Percentiles rank a stretch among this genome's conserved stretches.
Conservation (phyloP, 345 rosid species). For the Salix brachista region DNA sequence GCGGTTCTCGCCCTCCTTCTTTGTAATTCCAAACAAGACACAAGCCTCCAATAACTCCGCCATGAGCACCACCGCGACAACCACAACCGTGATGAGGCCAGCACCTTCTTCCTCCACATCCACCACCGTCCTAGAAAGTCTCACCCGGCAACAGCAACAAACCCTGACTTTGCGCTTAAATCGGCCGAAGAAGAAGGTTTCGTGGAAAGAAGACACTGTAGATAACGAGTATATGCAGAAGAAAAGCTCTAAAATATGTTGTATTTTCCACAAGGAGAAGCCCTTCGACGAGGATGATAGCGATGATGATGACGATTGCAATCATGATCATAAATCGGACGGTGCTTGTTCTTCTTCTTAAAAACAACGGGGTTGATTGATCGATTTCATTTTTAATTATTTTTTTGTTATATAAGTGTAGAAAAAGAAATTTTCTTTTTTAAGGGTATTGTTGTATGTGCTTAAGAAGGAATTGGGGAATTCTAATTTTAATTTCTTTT, state of each 20-base stretch:
- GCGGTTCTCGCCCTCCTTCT: neutral
- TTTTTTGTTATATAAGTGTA: neutral
- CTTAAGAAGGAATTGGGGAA: neutral
- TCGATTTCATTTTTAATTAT: neutral
- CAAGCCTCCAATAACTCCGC: neutral
- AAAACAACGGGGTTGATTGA: neutral
- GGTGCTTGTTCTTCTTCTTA: slow-evolving; percentile 15
- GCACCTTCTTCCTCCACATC: slow-evolving; percentile 33
- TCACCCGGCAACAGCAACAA: slow-evolving; percentile 35
- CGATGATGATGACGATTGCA: slow-evolving; percentile 54
- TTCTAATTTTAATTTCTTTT: neutral
- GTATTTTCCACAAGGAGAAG: slow-evolving; percentile 92
- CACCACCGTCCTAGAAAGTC: slow-evolving; percentile 46
- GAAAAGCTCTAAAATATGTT: slow-evolving; percentile 96
- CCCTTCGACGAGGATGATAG: slow-evolving; percentile 86
- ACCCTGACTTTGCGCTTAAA: slow-evolving; percentile 63
- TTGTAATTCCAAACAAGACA: neutral
- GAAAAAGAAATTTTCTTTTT: neutral
- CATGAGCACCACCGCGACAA: neutral
- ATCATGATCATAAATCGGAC: slow-evolving; percentile 18
- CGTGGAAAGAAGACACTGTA: slow-evolving; percentile 94
- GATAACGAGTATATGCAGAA: slow-evolving; percentile 96
- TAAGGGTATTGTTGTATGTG: neutral
- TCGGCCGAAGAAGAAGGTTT: slow-evolving; percentile 72
- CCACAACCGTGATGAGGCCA: neutral